A percentile compares a stretch with the other conserved stretches of the same genome.
Conservation (phyloP, 78 protist species). For the Dictyostelium citrinum region DNA sequence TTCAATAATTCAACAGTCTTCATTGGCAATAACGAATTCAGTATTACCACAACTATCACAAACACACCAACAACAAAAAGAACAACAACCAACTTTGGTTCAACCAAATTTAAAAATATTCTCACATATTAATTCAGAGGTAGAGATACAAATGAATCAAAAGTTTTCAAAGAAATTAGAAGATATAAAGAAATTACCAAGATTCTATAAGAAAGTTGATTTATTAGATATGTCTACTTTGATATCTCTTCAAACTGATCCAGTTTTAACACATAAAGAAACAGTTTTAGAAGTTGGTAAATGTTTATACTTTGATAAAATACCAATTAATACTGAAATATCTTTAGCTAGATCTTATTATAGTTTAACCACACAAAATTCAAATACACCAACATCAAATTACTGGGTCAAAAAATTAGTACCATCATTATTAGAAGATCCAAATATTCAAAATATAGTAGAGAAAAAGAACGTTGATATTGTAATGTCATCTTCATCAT, state of each 20-base stretch:
- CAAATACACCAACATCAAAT: background rate
- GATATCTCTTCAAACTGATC: constrained; percentile 11
- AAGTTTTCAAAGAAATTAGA: background rate
- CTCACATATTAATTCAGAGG: constrained; percentile 16
- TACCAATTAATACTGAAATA: constrained; percentile 20
- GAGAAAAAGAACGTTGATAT: constrained; percentile 63
- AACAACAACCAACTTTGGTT: background rate
- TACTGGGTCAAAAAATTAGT: constrained; percentile 17
- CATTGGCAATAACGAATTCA: background rate
- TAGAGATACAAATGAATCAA: constrained; percentile 33
- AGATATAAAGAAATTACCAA: background rate
- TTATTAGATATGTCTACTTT: constrained; percentile 41
- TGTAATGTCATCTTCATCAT: constrained; percentile 56
- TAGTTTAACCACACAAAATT: background rate
- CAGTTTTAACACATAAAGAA: constrained; percentile 40
- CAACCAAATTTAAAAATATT: background rate
- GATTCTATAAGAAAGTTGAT: constrained; percentile 27
- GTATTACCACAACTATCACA: background rate
- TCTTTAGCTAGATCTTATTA: background rate
- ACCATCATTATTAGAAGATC: constrained; percentile 37
- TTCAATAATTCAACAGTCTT: background rate
- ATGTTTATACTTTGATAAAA: constrained; percentile 37
- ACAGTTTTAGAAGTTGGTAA: constrained; percentile 45
- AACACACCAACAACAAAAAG: background rate
- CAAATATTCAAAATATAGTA: background rate